Evolutionary conservation across 768 basidiomycete genomes (phyloP).

Genomic region (Daedaleopsis sinensis): DNA sequence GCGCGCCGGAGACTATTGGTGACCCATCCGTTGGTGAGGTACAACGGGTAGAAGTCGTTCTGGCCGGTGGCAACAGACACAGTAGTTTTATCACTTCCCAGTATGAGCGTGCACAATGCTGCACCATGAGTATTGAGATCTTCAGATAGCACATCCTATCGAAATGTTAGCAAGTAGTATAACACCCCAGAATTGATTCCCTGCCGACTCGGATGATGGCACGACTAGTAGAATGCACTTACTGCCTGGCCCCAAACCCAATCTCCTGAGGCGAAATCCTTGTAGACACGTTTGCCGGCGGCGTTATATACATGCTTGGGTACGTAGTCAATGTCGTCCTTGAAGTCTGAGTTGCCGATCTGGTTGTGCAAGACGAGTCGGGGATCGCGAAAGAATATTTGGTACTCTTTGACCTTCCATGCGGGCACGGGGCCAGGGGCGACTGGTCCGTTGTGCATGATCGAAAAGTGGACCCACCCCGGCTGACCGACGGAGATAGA

Average conservation of each 20-base stretch:
- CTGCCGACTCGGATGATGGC: too few relatives aligned
- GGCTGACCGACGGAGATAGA: not conserved
- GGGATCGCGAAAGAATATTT: not conserved
- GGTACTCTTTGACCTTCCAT: not conserved
- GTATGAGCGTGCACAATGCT: conserved; percentile 2
- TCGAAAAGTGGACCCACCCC: not conserved
- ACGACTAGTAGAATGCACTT: too few relatives aligned
- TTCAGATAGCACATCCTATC: too few relatives aligned
- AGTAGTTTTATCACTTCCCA: conserved; percentile 28
- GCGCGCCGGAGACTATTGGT: conserved; percentile 18
- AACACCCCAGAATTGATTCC: too few relatives aligned
- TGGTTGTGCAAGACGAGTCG: not conserved
- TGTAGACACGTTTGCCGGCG: not conserved
- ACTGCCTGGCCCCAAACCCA: not conserved
- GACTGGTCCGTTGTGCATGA: not conserved
- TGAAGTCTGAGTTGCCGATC: not conserved
- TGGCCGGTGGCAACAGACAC: conserved; percentile 28
- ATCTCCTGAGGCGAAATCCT: not conserved
- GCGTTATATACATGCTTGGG: not conserved
- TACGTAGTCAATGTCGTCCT: not conserved
- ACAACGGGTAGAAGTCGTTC: conserved; percentile 24
- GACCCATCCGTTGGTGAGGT: conserved; percentile 19
- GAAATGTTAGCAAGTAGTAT: too few relatives aligned
- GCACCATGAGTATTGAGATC: not conserved
- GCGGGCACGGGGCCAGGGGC: not conserved